Base-by-base conservation (phyloP, 108 stramenopile species). In the Chaetoceros muelleri region DNA sequence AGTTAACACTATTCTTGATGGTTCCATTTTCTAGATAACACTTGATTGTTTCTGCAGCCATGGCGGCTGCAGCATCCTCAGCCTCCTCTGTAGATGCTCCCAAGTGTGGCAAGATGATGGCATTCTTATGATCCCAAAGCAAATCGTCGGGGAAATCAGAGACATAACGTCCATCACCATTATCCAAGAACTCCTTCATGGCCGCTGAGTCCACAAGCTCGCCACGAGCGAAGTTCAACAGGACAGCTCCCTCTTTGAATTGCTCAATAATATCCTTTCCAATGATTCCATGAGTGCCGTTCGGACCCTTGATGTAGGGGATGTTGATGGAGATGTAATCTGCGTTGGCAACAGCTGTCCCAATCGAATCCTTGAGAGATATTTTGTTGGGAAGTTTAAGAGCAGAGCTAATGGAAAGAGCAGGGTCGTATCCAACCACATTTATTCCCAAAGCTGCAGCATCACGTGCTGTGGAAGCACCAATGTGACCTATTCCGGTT, bases 11-110 rank as follows among this genome's bases (percentile, higher is more conserved):
- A 76, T 94, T 87, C 17, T 55, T 55, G 66, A 94, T 90, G 40
- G 82, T 76, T 48, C 93, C 91, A 19, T 72, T 80, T 68, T 93
- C 89, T 52, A 96, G 72, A 67, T 74, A 94, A 53, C 76, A 72
- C 46, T 75, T 78, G 61, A 96, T 88, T 28, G 93, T 91, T 55
- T 87, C 75, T 2, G 90, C 90, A 24, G 93, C 92, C 89, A 92
- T 94, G 66, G 84, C 63, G 20, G 95, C 84, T 40, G 93, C 95
- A 55, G 85, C 80, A 69, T 93, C 90, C 74, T 97, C 93, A 25
- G 96, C 96, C 75, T 97, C 96, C 58, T 76, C 87, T 16, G 96
- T 97, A 20, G 91, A 93, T 29, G 96, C 96, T 29, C 96, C 96
- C 53, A 97, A 79, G 62, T 97, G 96, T 19, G 96, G 96, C 19